Conservation (phyloP, 2,329 filamentous ascomycete genomes). For the Nigrograna mackinnonii region DNA sequence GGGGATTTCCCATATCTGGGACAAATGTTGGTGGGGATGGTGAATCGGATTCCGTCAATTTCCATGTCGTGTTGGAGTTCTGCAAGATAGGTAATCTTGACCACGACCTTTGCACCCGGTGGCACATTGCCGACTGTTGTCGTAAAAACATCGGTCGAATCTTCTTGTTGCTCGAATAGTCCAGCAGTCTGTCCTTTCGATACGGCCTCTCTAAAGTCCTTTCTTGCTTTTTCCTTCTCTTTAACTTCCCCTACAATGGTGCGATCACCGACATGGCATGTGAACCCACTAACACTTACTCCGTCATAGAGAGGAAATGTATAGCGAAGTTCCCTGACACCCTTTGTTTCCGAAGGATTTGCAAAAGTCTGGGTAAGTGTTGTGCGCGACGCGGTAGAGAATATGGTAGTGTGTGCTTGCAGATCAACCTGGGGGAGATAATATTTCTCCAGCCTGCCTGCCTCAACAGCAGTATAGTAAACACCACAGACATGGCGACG, state of each 20-base stretch:
- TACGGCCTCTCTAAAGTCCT: slow-evolving; percentile 63
- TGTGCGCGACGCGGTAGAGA: slow-evolving; percentile 58
- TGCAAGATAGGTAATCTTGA: slow-evolving; percentile 68
- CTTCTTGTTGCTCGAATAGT: slow-evolving; percentile 64
- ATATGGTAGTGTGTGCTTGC: slow-evolving; percentile 63
- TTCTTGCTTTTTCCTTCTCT: slow-evolving; percentile 64
- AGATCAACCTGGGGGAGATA: slow-evolving; percentile 63
- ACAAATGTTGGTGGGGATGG: slow-evolving; percentile 68
- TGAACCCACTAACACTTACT: slow-evolving; percentile 70
- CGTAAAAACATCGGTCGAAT: slow-evolving; percentile 68
- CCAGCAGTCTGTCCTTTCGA: slow-evolving; percentile 64
- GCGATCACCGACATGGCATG: slow-evolving; percentile 64
- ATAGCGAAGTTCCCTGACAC: slow-evolving; percentile 63
- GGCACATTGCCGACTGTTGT: slow-evolving; percentile 71
- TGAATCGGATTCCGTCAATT: slow-evolving; percentile 69
- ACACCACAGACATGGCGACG: slow-evolving; percentile 27
- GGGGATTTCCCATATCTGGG: slow-evolving; percentile 65
- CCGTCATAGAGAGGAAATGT: slow-evolving; percentile 75
- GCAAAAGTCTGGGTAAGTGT: slow-evolving; percentile 62
- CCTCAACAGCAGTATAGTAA: slow-evolving; percentile 24
- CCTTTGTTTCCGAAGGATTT: slow-evolving; percentile 54
- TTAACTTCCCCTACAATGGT: slow-evolving; percentile 68
- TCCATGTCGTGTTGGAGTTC: slow-evolving; percentile 74
- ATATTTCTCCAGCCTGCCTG: slow-evolving; percentile 11
- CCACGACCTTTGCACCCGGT: slow-evolving; percentile 56